These are phyloP conservation scores for Meredithiella fracta DNA, from an alignment of 2,329 filamentous ascomycete genomes.

Conservation along the genomic window DNA sequence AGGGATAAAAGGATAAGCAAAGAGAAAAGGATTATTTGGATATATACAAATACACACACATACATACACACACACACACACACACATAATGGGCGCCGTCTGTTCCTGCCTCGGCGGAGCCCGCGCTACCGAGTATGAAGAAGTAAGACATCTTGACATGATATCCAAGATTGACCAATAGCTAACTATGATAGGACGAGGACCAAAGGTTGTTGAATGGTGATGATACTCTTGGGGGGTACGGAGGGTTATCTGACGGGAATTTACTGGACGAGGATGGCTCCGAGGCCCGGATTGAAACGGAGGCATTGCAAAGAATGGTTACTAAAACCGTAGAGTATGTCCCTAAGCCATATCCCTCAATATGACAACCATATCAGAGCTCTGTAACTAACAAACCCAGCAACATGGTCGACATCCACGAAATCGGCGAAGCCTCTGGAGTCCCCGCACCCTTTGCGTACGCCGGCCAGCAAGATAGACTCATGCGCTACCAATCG, in stretches of 20 bases:
- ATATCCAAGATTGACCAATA: too few species aligned
- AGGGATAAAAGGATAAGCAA: too few species aligned
- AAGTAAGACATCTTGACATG: background rate
- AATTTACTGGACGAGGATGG: conserved; percentile 38
- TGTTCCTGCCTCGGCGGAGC: conserved; percentile 13
- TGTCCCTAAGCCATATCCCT: conserved; percentile 15
- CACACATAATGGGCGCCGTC: conserved; percentile 3
- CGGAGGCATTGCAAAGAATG: conserved; percentile 46
- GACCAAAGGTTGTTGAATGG: conserved; percentile 44
- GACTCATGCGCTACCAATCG: conserved; percentile 42
- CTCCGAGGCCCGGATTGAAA: conserved; percentile 45
- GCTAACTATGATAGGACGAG: conserved; percentile 29
- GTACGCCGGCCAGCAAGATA: conserved; percentile 38
- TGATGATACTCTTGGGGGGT: conserved; percentile 39
- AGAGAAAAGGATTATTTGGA: too few species aligned
- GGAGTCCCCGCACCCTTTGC: conserved; percentile 26
- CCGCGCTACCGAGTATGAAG: conserved; percentile 8
- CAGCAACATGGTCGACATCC: conserved; percentile 52
- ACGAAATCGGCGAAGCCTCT: conserved; percentile 37
- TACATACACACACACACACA: too few species aligned
- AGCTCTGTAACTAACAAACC: conserved; percentile 12
- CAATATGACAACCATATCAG: background rate
- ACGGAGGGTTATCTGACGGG: conserved; percentile 46
- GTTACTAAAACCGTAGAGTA: conserved; percentile 50
- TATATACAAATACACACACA: too few species aligned